These are phyloP conservation scores for Periconia macrospinosa DNA, from an alignment of 2,329 filamentous ascomycete species.

Conservation along the genomic window DNA sequence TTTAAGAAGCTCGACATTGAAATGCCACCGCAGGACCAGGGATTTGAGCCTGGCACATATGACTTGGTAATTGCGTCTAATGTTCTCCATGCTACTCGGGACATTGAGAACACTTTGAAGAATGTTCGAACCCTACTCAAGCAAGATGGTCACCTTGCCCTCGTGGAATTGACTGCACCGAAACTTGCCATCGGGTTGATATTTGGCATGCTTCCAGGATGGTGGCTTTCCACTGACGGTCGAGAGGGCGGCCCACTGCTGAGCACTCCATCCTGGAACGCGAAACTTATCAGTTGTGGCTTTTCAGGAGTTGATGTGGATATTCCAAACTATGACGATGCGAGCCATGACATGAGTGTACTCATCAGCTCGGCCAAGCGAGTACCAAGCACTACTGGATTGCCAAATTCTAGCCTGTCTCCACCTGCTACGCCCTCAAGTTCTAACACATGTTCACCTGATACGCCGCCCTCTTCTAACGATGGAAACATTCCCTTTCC, in stretches of 20 bases:
- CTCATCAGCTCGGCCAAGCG: not conserved
- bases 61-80: conserved; percentile 16
- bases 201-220: conserved; percentile 3
- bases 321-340: not conserved
- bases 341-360: not conserved
- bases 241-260: not conserved
- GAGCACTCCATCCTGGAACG: not conserved
- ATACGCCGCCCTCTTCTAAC: too few species aligned
- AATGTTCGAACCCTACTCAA: conserved; percentile 19
- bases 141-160: conserved; percentile 27
- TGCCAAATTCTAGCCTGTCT: too few species aligned
- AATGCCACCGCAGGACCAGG: conserved; percentile 21
- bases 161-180: not conserved
- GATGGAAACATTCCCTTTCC: not conserved
- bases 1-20: conserved; percentile 8
- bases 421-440: too few species aligned
- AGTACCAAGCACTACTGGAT: too few species aligned
- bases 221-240: conserved; percentile 1
- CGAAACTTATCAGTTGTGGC: not conserved
- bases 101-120: conserved; percentile 10
- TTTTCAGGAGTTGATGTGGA: not conserved
- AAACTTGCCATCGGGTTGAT: not conserved
- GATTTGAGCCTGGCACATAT: conserved; percentile 31
- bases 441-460: too few species aligned
- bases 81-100: conserved; percentile 16